A percentile compares a stretch with the other conserved stretches of the same genome.
Conservation (phyloP, 495 filamentous ascomycete genomes). For the Aspergillus nidulans region DNA sequence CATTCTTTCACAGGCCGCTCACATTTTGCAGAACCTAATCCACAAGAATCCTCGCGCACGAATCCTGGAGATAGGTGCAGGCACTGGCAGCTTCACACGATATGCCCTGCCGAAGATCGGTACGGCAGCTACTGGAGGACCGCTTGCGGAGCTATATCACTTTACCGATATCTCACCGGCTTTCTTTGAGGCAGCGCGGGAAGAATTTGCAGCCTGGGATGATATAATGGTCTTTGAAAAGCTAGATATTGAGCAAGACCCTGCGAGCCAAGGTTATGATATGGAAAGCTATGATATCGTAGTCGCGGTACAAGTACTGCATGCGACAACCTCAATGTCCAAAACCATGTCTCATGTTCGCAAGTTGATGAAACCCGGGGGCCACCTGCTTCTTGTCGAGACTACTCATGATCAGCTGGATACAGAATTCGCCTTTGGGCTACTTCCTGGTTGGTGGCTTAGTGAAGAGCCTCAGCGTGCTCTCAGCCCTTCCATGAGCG, state of each 20-base stretch:
- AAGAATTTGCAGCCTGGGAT: not conserved
- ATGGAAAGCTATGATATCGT: slow-evolving; percentile 23
- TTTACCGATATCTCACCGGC: slow-evolving; percentile 8
- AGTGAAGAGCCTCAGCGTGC: slow-evolving; percentile 25
- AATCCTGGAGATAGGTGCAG: not conserved
- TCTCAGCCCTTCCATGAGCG: slow-evolving; percentile 23
- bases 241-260: slow-evolving; percentile 7
- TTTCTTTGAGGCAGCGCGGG: not conserved
- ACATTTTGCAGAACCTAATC: not conserved
- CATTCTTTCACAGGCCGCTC: not conserved
- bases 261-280: slow-evolving; percentile 13
- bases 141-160: not conserved
- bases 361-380: slow-evolving; percentile 10
- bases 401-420: not conserved
- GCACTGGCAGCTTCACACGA: slow-evolving; percentile 4
- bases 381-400: slow-evolving; percentile 30
- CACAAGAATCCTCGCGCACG: slow-evolving; percentile 10
- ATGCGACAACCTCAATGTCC: slow-evolving; percentile 10
- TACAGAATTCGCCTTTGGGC: not conserved
- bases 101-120: not conserved
- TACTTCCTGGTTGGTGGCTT: slow-evolving; percentile 36
- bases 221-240: not conserved
- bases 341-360: slow-evolving; percentile 4
- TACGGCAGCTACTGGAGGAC: not conserved
- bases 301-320: slow-evolving; percentile 15